Percentiles rank a stretch among this genome's conserved stretches.
phyloP scores from a whole-genome alignment of 345 rosid genomes.

The Dipteronia sinensis region DNA sequence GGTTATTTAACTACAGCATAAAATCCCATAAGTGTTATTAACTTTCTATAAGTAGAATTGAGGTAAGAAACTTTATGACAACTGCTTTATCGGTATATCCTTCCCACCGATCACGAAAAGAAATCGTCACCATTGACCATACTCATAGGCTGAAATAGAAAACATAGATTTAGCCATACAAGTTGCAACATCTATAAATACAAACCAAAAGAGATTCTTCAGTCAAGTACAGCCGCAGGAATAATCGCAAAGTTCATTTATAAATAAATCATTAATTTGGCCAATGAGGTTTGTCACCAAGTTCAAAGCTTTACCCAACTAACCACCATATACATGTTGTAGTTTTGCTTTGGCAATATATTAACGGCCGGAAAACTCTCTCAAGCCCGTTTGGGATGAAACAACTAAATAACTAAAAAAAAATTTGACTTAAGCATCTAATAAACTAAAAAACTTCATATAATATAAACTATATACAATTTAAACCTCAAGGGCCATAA shows the following conservation, averaged over 20 bases:
- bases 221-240: neutral
- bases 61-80: slow-evolving; percentile 60
- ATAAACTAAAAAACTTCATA: neutral
- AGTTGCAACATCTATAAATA: slow-evolving; percentile 19
- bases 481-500: slow-evolving; percentile 5
- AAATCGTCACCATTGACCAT: slow-evolving; percentile 49
- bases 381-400: slow-evolving; percentile 92
- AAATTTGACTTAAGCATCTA: too few species aligned
- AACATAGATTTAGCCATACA: slow-evolving; percentile 29
- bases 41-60: neutral
- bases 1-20: neutral
- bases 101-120: slow-evolving; percentile 81
- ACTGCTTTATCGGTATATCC: slow-evolving; percentile 90
- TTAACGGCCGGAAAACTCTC: slow-evolving; percentile 82
- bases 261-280: too few species aligned
- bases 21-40: neutral
- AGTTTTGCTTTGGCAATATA: slow-evolving; percentile 84
- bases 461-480: neutral
- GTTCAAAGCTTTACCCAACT: neutral
- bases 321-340: slow-evolving; percentile 16
- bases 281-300: neutral
- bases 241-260: neutral
- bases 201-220: neutral
- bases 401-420: slow-evolving; percentile 46
- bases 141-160: slow-evolving; percentile 79